Evolutionary conservation across 1,284 basidiomycete genomes (phyloP).

Genomic region (Irpex rosettiformis): DNA sequence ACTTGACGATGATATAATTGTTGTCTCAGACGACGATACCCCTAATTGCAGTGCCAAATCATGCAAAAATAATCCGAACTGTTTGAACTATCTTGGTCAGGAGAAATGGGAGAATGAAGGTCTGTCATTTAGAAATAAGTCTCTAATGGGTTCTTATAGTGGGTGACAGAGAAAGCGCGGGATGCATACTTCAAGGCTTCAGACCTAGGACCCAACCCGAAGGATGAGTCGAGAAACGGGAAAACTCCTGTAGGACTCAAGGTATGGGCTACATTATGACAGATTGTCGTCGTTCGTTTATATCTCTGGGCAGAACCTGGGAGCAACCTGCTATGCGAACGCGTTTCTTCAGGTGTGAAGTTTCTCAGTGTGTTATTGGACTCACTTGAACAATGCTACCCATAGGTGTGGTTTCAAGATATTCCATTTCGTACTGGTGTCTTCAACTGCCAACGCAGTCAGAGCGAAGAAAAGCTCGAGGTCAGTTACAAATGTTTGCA

Average conservation of each 20-base stretch:
- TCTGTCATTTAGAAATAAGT: slow-evolving; percentile 24
- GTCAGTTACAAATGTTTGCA: too few relatives aligned
- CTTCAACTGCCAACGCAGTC: slow-evolving; percentile 47
- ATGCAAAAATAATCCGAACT: slow-evolving; percentile 77
- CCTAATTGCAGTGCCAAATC: slow-evolving; percentile 53
- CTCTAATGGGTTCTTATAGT: neutral
- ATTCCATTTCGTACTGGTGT: slow-evolving; percentile 56
- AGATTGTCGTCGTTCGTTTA: slow-evolving; percentile 3
- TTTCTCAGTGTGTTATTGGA: neutral
- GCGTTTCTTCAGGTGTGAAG: slow-evolving; percentile 77
- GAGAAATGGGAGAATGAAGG: slow-evolving; percentile 72
- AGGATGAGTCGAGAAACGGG: slow-evolving; percentile 42
- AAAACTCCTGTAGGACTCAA: slow-evolving; percentile 76
- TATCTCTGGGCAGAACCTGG: slow-evolving; percentile 64
- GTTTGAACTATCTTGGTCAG: slow-evolving; percentile 83
- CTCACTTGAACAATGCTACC: neutral
- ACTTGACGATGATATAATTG: slow-evolving; percentile 57
- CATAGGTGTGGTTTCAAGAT: slow-evolving; percentile 62
- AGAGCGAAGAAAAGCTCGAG: slow-evolving; percentile 51
- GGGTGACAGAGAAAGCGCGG: slow-evolving; percentile 43
- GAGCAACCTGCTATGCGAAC: slow-evolving; percentile 92
- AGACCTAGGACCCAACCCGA: slow-evolving; percentile 53
- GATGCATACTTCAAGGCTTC: slow-evolving; percentile 51
- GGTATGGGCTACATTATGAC: slow-evolving; percentile 34
- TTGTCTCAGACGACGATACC: slow-evolving; percentile 65